Evolutionary conservation across 768 basidiomycete species (phyloP).

Genomic region (Boletus sensibilis): DNA sequence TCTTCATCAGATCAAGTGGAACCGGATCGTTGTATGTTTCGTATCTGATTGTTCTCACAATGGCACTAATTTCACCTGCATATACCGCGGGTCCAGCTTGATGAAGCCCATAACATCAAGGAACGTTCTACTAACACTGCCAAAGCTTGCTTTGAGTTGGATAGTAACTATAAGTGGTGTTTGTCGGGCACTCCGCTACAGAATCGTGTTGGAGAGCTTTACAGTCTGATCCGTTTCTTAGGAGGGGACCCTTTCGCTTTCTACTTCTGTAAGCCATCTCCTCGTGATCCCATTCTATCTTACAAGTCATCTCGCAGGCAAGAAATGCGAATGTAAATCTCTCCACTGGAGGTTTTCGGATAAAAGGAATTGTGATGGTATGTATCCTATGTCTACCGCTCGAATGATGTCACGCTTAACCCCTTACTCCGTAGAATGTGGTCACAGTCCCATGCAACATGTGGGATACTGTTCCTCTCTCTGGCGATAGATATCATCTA

Average conservation of each 20-base stretch:
- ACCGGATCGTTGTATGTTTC: conserved; percentile 64
- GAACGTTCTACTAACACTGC: conserved; percentile 93
- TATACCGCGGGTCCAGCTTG: conserved; percentile 51
- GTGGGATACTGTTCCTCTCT: conserved; percentile 35
- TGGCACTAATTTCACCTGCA: neutral
- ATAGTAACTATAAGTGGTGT: conserved; percentile 87
- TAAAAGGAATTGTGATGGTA: conserved; percentile 81
- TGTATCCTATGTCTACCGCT: conserved; percentile 13
- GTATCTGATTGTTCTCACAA: neutral
- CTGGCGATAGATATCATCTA: neutral
- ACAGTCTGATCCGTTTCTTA: conserved; percentile 89
- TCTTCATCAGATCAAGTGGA: conserved; percentile 84
- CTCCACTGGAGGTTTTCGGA: conserved; percentile 92
- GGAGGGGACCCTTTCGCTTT: conserved; percentile 91
- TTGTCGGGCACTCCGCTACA: conserved; percentile 95
- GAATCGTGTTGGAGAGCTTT: conserved; percentile 98
- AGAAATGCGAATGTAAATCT: conserved; percentile 90
- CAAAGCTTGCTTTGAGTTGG: conserved; percentile 91
- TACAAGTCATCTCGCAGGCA: conserved; percentile 48
- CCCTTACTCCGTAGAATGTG: conserved; percentile 55
- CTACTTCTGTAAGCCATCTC: conserved; percentile 72
- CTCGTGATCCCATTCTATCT: neutral
- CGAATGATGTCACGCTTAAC: neutral
- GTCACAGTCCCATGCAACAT: conserved; percentile 84
- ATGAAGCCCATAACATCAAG: conserved; percentile 98